Base-by-base conservation (phyloP, 2,329 filamentous ascomycete species). In the Cephalotrichum gorgonifer region DNA sequence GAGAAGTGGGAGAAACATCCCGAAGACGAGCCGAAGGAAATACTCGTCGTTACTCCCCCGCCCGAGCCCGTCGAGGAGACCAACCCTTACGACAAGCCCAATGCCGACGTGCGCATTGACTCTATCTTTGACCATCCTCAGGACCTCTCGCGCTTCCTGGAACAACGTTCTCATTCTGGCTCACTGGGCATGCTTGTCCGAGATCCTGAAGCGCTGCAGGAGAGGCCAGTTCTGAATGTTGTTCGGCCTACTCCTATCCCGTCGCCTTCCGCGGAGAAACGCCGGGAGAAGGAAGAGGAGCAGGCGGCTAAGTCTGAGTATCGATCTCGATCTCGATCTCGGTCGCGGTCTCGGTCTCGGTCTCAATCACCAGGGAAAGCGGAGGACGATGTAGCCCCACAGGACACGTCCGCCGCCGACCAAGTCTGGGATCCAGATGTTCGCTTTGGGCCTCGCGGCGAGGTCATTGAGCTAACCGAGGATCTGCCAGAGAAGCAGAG, bases 51-150 rank as follows among this genome's bases (percentile, higher is more conserved):
- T 2, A 77, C 79, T 11, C 77, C 77, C 20, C 70, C 71, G 50
- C 72, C 73, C 66, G 67, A 72, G 28, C 62, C 68, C 5, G 60
- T 58, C 50, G 63, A 67, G 9, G 54, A 62, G 2, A 56, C 62
- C 11, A 72, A 69, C 49, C 71, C 63, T 8, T 84, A 76, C 50
- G 76, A 75, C 53, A 74, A 63, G 7, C 80, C 80, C 2, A 70
- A 84, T 56, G 80, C 80, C n/a, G 80, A 84, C 59, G 78, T 83
- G 48, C 69, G 66, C 47, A 75, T 82, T 51, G 79, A 83, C 58
- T 74, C 81, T 55, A 63, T 75, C 52, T 70, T 83, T 52, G 67
- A 71, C 48, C 48, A 54, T 33, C 80, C 80, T 5, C 60, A 61
- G 38, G 74, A 82, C 27, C 61, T 79, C 49, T 53, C 62, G 51